Base-by-base conservation (phyloP, 202 grass and related monocot species). In the Setaria viridis region DNA sequence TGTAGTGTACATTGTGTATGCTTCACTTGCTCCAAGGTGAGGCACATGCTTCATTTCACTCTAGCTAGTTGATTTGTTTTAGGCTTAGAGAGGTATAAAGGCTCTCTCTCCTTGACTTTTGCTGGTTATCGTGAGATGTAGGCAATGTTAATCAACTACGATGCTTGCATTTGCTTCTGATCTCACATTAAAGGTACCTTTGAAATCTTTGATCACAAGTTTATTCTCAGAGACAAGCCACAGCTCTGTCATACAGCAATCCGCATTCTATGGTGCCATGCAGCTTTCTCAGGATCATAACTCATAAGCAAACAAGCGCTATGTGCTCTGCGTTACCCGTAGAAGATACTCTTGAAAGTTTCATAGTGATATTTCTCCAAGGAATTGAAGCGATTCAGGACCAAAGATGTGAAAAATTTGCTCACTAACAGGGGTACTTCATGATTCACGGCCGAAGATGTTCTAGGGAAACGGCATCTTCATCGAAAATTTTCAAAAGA, bases 11-110 rank as follows among this genome's bases (percentile, higher is more conserved):
- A 62, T 9, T 65, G 35, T 39, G 33, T 73, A 63, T 65, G 62
- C 70, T 81, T 81, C 81, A 53, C 81, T 33, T 85, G 45, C 47
- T 76, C 32, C 81, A 35, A 81, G 77, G 63, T 77, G 76, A 77
- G 29, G 71, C 88, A 82, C 83, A 82, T 90, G 88, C 88, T 77
- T 37, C 54, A 43, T 77, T 55, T 85, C 32, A 60, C 12, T 62
- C 75, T 60, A 48, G 29, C 74, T 60, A 48, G 29, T 57, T 75
- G 68, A 67, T 85, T 70, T 80, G 4, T 74, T 80, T 58, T 19
- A 67, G 21, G 39, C 79, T 57, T 86, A 32, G 6, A 76, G 65
- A 66, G 34, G 49, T 68, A 67, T 32, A 62, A 70, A 63, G 60
- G 51, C 34, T 48, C 25, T 25, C 10, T 30, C 59, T 29, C 0